Evolutionary conservation across 257 asterid species (phyloP).

Genomic region (Handroanthus guayacan): DNA sequence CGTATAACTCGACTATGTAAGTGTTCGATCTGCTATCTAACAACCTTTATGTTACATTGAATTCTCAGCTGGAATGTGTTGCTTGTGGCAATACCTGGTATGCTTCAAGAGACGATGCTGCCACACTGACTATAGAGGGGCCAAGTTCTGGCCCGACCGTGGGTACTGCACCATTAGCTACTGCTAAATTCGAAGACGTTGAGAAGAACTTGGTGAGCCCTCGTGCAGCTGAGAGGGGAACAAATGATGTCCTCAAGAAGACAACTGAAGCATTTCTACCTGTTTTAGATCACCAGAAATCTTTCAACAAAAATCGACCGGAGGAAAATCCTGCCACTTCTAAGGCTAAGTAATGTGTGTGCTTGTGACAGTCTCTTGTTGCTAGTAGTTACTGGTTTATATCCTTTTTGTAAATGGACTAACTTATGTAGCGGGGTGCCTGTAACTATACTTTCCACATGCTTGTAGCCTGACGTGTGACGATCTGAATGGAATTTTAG

Average conservation of each 20-base stretch:
- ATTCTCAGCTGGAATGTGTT: slow-evolving; percentile 74
- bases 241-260: slow-evolving; percentile 52
- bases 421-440: background rate
- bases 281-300: slow-evolving; percentile 51
- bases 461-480: slow-evolving; percentile 7
- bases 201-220: slow-evolving; percentile 77
- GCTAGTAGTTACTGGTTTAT: background rate
- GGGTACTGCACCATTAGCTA: slow-evolving; percentile 67
- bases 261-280: slow-evolving; percentile 58
- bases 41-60: slow-evolving; percentile 1
- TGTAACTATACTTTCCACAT: background rate
- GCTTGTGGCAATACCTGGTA: slow-evolving; percentile 84
- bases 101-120: slow-evolving; percentile 80
- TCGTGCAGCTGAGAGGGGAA: slow-evolving; percentile 46
- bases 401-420: slow-evolving; percentile 18
- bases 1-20: background rate
- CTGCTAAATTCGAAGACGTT: slow-evolving; percentile 74
- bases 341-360: slow-evolving; percentile 31
- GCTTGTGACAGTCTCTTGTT: background rate
- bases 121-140: slow-evolving; percentile 69
- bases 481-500: too few relatives aligned
- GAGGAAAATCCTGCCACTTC: slow-evolving; percentile 40
- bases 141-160: slow-evolving; percentile 54
- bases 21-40: slow-evolving; percentile 10
- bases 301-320: slow-evolving; percentile 44